Evolutionary conservation across 148 eudicot genomes (phyloP).

Genomic region (Gaultheria prostrata): DNA sequence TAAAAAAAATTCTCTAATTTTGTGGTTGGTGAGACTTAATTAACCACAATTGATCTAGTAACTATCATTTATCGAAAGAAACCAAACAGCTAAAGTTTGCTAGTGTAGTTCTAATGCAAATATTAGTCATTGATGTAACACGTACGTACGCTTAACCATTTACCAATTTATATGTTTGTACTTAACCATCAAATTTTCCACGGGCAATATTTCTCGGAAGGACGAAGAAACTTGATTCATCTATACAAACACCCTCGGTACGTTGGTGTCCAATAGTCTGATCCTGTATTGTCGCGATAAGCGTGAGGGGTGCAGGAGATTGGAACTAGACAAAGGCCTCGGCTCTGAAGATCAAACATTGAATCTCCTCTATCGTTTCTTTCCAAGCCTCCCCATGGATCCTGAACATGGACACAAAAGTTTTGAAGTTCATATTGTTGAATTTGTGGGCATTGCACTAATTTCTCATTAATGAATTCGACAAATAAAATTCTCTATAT

Average conservation of each 20-base stretch:
- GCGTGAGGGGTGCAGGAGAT: constrained; percentile 32
- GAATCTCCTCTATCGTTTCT: constrained; percentile 17
- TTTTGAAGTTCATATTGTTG: background rate
- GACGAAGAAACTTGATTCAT: constrained; percentile 13
- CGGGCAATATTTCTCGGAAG: background rate
- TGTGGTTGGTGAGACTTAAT: background rate
- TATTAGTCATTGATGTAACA: background rate
- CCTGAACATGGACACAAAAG: background rate
- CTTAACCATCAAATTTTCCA: background rate
- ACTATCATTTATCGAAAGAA: background rate
- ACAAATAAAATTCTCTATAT: background rate
- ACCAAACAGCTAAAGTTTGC: background rate
- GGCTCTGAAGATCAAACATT: constrained; percentile 21
- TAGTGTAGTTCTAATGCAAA: background rate
- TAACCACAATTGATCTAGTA: background rate
- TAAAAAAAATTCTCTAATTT: background rate
- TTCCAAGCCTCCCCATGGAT: constrained; percentile 27
- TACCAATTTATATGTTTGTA: background rate
- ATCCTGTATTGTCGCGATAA: constrained; percentile 27
- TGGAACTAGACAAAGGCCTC: constrained; percentile 35
- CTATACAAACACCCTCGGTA: constrained; percentile 29
- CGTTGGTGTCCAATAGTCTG: constrained; percentile 33
- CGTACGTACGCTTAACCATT: background rate
- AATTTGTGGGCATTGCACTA: background rate
- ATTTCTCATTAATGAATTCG: background rate